Base-by-base conservation (phyloP, 2,329 filamentous ascomycete species). In the Penicillium sp. region DNA sequence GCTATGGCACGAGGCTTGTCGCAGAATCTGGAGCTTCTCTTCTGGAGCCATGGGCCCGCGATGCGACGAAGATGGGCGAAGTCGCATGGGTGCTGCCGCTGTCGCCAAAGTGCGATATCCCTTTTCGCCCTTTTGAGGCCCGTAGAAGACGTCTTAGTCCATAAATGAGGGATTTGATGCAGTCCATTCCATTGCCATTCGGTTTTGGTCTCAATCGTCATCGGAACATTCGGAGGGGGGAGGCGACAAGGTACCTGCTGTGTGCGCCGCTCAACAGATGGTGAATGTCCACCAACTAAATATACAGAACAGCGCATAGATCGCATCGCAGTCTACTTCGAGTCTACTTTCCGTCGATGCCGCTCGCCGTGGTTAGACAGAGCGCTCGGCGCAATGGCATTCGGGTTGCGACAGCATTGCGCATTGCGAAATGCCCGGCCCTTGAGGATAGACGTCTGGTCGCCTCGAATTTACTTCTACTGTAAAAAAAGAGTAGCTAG, bases 341-440 rank as follows among this genome's bases (percentile, higher is more conserved):
- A 28, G 41, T 24, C 24, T 13, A 1, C 7, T 16, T 24, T 45
- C 4, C 20, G 36, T 38, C 9, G n/a, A 46, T 50, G 13, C 31
- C 16, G 31, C 11, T 43, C 18, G 11, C 20, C 38, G 47, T 44
- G 43, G 52, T 59, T 53, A 52, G 48, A 53, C 47, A 60, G 45
- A 55, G 44, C 46, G 56, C 48, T 62, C 60, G 60, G 61, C 61
- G 61, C 61, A 62, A 62, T 59, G 52, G 39, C 30, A 55, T 56
- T 24, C 51, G 54, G 53, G 39, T 61, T 63, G 61, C 61, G 61
- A 62, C 61, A 62, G 53, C 46, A 35, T 49, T 62, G 59, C 61
- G 60, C 60, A 57, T 54, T 61, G 59, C 57, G 57, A 61, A 59
- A 56, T 47, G 36, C 44, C 28, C 45, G 25, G 44, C 9, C 28